Conservation (phyloP, 75 land plant genomes). For the Selaginella moellendorffii region DNA sequence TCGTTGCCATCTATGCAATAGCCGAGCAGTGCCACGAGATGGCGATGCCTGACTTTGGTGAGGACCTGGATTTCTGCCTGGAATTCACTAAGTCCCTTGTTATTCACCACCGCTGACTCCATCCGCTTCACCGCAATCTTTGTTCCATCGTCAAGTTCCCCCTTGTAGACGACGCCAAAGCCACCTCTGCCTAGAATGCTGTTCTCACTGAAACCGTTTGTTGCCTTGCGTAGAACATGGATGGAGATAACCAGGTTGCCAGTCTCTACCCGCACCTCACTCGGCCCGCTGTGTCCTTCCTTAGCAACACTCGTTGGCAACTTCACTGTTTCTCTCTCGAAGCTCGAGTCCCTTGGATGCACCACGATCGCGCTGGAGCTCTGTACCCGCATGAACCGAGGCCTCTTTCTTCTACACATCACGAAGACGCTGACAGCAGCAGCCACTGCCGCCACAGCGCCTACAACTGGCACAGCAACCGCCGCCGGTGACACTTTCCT, state of each 20-base stretch:
- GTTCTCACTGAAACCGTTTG: slow-evolving; percentile 54
- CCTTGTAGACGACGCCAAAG: slow-evolving; percentile 91
- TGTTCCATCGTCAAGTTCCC: slow-evolving; percentile 83
- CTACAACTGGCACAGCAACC: neutral
- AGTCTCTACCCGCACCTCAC: slow-evolving; percentile 3
- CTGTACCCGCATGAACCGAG: neutral
- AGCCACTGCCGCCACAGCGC: neutral
- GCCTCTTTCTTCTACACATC: neutral
- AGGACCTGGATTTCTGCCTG: slow-evolving; percentile 88
- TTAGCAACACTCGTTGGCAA: no score
- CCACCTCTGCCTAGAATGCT: slow-evolving; percentile 95
- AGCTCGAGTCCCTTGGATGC: slow-evolving; percentile 5
- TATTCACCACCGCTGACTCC: slow-evolving; percentile 57
- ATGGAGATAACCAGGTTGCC: slow-evolving; percentile 82
- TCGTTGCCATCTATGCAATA: slow-evolving; percentile 82
- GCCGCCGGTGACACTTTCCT: neutral
- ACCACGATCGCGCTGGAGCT: neutral
- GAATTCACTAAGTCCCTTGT: slow-evolving; percentile 69
- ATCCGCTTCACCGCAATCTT: slow-evolving; percentile 90
- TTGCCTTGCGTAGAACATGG: slow-evolving; percentile 59
- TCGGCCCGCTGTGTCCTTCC: slow-evolving; percentile 7
- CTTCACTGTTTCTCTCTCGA: neutral
- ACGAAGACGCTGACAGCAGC: neutral
- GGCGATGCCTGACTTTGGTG: slow-evolving; percentile 86
- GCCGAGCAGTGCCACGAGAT: slow-evolving; percentile 78